Percentiles rank a stretch among this genome's conserved stretches.
Evolutionary conservation across 2,329 filamentous ascomycete species (phyloP).

Genomic region (Fusarium pseudonygamai): DNA sequence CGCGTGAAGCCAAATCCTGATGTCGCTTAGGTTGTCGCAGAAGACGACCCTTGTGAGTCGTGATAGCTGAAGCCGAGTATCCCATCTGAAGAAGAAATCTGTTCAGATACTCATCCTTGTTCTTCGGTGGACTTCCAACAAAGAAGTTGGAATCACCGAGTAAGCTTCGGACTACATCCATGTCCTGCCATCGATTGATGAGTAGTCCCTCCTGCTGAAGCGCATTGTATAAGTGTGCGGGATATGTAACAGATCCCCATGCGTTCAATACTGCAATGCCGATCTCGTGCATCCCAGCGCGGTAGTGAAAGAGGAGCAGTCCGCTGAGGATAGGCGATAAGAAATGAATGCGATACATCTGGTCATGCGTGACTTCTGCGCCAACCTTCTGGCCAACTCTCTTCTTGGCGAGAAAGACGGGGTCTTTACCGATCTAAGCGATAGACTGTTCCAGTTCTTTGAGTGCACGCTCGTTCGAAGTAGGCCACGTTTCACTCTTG

Average conservation of each 20-base stretch:
- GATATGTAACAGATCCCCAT: fast-evolving
- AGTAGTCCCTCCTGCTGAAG: background rate
- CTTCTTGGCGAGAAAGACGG: background rate
- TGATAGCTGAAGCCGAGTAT: background rate
- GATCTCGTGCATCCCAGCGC: background rate
- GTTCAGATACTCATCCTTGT: background rate
- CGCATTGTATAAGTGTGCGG: background rate
- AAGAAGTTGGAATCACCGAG: background rate
- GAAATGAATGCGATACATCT: background rate
- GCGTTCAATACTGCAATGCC: fast-evolving
- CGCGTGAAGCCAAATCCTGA: background rate
- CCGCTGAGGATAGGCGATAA: background rate
- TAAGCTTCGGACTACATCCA: background rate
- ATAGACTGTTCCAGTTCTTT: background rate
- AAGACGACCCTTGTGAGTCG: background rate
- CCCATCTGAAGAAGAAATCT: background rate
- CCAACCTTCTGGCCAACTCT: background rate
- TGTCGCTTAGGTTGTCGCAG: background rate
- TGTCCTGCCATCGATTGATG: background rate
- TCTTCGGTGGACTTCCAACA: background rate
- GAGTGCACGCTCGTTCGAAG: fast-evolving
- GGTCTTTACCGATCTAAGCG: background rate
- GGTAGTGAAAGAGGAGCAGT: background rate
- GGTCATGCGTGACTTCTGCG: background rate
- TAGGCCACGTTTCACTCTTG: background rate